A percentile compares a stretch with the other conserved stretches of the same genome.
Conservation (phyloP, 116 monocot genomes). For the Papilionanthe hybrid region DNA sequence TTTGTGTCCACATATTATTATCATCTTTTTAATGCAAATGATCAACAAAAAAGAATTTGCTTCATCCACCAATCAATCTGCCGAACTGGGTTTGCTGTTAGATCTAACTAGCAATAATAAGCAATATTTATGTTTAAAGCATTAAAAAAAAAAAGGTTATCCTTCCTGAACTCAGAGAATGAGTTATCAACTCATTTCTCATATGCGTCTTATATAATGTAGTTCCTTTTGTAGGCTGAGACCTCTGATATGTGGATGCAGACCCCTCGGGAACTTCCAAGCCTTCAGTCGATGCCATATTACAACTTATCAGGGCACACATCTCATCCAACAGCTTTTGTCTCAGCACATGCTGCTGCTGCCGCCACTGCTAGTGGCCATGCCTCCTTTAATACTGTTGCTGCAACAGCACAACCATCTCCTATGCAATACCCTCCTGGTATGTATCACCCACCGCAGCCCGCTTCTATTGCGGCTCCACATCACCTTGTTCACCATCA, state of each 20-base stretch:
- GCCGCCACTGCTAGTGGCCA: slow-evolving; percentile 22
- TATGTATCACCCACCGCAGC: slow-evolving; percentile 50
- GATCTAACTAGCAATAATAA: too few species aligned
- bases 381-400: slow-evolving; percentile 42
- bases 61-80: too few species aligned
- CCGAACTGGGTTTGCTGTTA: too few species aligned
- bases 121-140: too few species aligned
- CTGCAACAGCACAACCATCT: slow-evolving; percentile 37
- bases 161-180: too few species aligned
- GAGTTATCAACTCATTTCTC: background rate
- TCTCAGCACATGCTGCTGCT: slow-evolving; percentile 33
- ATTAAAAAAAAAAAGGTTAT: too few species aligned
- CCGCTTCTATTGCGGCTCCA: slow-evolving; percentile 26
- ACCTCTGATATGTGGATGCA: slow-evolving; percentile 74
- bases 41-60: background rate
- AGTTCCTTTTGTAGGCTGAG: slow-evolving; percentile 35
- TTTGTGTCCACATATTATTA: background rate
- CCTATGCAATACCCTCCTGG: slow-evolving; percentile 57
- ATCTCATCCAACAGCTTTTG: slow-evolving; percentile 28
- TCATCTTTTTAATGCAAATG: background rate
- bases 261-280: slow-evolving; percentile 48
- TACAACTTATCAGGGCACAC: slow-evolving; percentile 55
- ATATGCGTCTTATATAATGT: slow-evolving; percentile 6
- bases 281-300: slow-evolving; percentile 50
- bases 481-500: slow-evolving; percentile 55